Percentiles rank a stretch among this genome's conserved stretches.
phyloP scores from a whole-genome alignment of 192 early-diverging fungal genomes.

The Lunasporangiospora selenospora region DNA sequence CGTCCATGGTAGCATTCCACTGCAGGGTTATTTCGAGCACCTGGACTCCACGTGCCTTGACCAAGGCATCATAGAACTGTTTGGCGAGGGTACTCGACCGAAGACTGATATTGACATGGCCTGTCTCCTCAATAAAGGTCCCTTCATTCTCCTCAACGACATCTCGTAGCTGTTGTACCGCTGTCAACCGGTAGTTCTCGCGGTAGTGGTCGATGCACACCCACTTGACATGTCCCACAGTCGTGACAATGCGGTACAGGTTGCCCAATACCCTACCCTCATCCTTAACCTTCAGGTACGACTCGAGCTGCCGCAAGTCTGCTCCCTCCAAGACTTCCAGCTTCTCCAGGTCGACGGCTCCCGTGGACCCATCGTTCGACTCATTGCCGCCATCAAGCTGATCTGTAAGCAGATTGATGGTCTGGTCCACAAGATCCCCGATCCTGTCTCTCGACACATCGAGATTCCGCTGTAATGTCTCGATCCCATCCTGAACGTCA shows the following conservation, averaged over 20 bases:
- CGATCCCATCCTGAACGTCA: neutral
- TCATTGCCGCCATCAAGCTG: too few relatives aligned
- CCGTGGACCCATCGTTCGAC: neutral
- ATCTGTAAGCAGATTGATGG: neutral
- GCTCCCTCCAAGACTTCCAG: slow-evolving; percentile 23
- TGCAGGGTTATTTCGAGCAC: slow-evolving; percentile 2
- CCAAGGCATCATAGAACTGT: slow-evolving; percentile 3
- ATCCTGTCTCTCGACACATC: too few relatives aligned
- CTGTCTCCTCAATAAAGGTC: neutral
- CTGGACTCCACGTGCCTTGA: neutral
- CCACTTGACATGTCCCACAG: slow-evolving; percentile 30
- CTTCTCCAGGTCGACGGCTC: neutral
- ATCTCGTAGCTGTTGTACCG: neutral
- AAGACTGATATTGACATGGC: slow-evolving; percentile 2
- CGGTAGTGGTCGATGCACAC: slow-evolving; percentile 33
- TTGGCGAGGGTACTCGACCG: neutral
- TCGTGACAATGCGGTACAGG: slow-evolving; percentile 19
- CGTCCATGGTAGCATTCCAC: slow-evolving; percentile 20
- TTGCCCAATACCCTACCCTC: slow-evolving; percentile 19
- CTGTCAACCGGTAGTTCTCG: neutral
- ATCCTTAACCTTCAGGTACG: slow-evolving; percentile 16
- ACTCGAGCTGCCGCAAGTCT: slow-evolving; percentile 14
- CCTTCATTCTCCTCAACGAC: neutral
- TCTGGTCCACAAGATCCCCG: neutral
- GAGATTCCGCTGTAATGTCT: too few relatives aligned